phyloP scores from a whole-genome alignment of 1,139 yeast species.

The Meyerozyma sp. region DNA sequence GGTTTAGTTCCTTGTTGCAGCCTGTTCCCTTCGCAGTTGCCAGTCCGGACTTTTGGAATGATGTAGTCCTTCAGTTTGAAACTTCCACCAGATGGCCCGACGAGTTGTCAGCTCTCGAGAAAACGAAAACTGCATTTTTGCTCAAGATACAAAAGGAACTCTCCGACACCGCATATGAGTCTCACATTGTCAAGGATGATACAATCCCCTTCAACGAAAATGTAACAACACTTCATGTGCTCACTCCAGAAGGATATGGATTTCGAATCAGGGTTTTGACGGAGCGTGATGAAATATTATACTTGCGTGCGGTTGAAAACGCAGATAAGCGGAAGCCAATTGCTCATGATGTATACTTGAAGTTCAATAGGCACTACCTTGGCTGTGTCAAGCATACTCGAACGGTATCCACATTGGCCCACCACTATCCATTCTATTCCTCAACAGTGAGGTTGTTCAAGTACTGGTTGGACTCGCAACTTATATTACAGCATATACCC shows the following conservation, averaged over 20 bases:
- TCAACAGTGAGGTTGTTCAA: constrained; percentile 81
- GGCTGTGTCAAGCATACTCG: constrained; percentile 81
- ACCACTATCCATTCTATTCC: constrained; percentile 69
- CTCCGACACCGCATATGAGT: constrained; percentile 47
- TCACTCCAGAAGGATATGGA: constrained; percentile 86
- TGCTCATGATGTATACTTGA: constrained; percentile 58
- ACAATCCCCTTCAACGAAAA: constrained; percentile 61
- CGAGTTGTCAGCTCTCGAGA: constrained; percentile 77
- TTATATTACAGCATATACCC: constrained; percentile 60
- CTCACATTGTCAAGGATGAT: constrained; percentile 59
- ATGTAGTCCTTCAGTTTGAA: constrained; percentile 81
- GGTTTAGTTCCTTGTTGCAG: constrained; percentile 68
- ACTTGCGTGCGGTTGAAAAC: constrained; percentile 63
- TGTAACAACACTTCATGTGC: constrained; percentile 54
- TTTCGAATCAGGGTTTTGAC: constrained; percentile 70
- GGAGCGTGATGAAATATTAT: constrained; percentile 75
- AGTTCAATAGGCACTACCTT: constrained; percentile 61
- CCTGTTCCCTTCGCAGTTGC: constrained; percentile 82
- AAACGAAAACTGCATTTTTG: constrained; percentile 85
- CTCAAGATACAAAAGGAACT: constrained; percentile 63
- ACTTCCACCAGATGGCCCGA: constrained; percentile 94
- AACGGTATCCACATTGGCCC: constrained; percentile 63
- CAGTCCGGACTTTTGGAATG: constrained; percentile 77
- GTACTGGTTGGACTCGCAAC: constrained; percentile 75
- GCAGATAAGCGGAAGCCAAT: constrained; percentile 53